Evolutionary conservation across 768 basidiomycete species (phyloP).

Genomic region (Myochromella boudieri): DNA sequence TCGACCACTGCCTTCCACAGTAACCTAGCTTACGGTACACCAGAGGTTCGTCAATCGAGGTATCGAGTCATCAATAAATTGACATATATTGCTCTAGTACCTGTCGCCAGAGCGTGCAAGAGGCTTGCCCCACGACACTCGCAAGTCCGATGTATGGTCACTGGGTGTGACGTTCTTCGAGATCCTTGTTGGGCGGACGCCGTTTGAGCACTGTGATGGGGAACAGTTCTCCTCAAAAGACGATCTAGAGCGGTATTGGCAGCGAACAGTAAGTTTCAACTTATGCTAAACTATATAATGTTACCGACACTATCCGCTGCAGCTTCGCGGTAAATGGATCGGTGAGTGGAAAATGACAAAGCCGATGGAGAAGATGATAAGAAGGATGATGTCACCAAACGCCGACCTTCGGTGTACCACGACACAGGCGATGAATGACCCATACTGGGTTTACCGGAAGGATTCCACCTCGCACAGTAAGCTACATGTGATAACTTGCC

Average conservation of each 20-base stretch:
- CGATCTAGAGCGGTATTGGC: conserved; percentile 85
- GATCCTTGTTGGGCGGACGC: conserved; percentile 88
- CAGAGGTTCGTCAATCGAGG: conserved; percentile 55
- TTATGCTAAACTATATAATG: background rate
- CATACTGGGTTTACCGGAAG: conserved; percentile 55
- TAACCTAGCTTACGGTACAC: conserved; percentile 86
- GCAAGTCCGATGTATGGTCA: conserved; percentile 88
- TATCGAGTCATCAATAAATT: background rate
- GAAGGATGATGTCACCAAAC: conserved; percentile 79
- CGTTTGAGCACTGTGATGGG: conserved; percentile 81
- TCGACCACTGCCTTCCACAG: conserved; percentile 74
- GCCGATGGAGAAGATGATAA: conserved; percentile 62
- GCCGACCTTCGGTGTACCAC: conserved; percentile 80
- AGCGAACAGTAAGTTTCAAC: conserved; percentile 58
- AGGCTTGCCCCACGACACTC: conserved; percentile 88
- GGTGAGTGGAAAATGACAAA: conserved; percentile 75
- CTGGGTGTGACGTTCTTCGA: conserved; percentile 92
- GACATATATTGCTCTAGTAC: conserved; percentile 52
- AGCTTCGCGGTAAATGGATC: conserved; percentile 85
- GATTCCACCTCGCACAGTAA: conserved; percentile 40
- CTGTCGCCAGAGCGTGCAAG: conserved; percentile 90
- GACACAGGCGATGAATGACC: conserved; percentile 59
- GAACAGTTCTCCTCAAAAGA: conserved; percentile 79
- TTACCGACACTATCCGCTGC: background rate
- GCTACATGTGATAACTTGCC: conserved; percentile 18